These are phyloP conservation scores for Bidens hawaiensis DNA, from an alignment of 140 eudicot species.

Conservation along the genomic window DNA sequence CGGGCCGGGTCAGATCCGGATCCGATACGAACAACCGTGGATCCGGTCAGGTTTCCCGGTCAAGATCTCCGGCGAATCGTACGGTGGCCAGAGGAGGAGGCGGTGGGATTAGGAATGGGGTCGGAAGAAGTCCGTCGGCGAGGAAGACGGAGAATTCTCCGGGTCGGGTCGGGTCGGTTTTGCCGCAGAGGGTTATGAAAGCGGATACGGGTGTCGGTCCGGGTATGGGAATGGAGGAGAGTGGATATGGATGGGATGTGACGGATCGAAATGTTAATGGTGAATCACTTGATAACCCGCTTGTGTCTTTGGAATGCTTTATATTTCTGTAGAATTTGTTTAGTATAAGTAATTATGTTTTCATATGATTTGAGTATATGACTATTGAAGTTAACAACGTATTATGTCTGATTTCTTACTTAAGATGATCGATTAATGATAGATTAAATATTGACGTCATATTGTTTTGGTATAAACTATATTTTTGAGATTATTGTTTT, in stretches of 20 bases:
- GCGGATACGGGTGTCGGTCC: conserved; percentile 9
- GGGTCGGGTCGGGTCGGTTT: conserved; percentile 40
- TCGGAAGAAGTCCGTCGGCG: conserved; percentile 45
- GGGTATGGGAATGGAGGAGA: conserved; percentile 25
- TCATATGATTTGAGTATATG: too few species aligned
- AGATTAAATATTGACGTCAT: too few species aligned
- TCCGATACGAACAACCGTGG: conserved; percentile 32
- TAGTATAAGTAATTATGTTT: conserved; percentile 4
- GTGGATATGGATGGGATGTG: conserved; percentile 18
- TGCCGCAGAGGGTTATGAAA: conserved; percentile 13
- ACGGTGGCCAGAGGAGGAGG: conserved; percentile 21
- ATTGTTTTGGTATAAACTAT: too few species aligned
- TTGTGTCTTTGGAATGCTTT: conserved; percentile 92
- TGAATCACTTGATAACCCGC: conserved; percentile 89
- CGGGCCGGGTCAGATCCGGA: conserved; percentile 44
- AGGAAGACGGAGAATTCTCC: conserved; percentile 60
- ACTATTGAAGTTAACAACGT: neutral
- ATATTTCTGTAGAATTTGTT: conserved; percentile 57
- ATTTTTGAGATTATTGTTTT: neutral
- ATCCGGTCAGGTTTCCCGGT: conserved; percentile 17
- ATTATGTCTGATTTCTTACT: neutral
- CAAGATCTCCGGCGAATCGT: conserved; percentile 67
- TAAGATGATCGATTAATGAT: too few species aligned
- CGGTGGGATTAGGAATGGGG: conserved; percentile 21
- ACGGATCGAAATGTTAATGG: conserved; percentile 31